Base-by-base conservation (phyloP, 306 rosid species). In the Cucumis cinereus region DNA sequence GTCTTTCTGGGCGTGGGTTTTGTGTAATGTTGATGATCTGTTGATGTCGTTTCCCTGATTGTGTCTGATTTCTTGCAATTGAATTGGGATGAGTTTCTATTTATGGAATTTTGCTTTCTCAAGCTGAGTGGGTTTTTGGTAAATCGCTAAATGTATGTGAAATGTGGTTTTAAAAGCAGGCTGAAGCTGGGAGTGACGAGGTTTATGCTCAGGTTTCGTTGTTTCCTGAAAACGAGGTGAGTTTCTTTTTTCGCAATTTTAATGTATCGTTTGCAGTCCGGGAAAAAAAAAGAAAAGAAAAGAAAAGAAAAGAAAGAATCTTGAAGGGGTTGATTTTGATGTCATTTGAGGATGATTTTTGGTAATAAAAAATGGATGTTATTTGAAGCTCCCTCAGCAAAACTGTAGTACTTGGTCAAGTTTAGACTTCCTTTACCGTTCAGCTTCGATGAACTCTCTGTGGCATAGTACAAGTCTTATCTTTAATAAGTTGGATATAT, bases 181-280 rank as follows among this genome's bases (percentile, higher is more conserved):
- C 98, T 13, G 99, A 92, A 87, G 92, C 86, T 82, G 97, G 99
- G 36, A 87, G 87, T 19, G 99, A 95, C 50, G 99, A 95, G 85
- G 99, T 92, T 26, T 92, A 83, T 72, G 96, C 96, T 68, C 99
- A 85, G 86, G 91, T 95, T 54, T 84, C 85, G 41, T 80, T 95
- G 86, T 78, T 89, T 83, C 99, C 98, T 81, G 98, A 92, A 84
- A 92, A 82, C 74, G 90, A 92, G 98, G 99, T 95, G 79, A 81
- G 94, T 50, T 45, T 80, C 75, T 4, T 74, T 74, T 62, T 66
- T 10, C 23, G 19, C 58, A 10, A 9, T 26, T 77, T 23, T 55
- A 47, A 30, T 36, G 64, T 52, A 15, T 41, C 66, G 63, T 60
- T 81, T 84, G 76, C 66, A 80, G 47, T 26, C 24, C 74, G 52